phyloP scores from a whole-genome alignment of 2,329 filamentous ascomycete genomes.

The Paecilomyces niveus region DNA sequence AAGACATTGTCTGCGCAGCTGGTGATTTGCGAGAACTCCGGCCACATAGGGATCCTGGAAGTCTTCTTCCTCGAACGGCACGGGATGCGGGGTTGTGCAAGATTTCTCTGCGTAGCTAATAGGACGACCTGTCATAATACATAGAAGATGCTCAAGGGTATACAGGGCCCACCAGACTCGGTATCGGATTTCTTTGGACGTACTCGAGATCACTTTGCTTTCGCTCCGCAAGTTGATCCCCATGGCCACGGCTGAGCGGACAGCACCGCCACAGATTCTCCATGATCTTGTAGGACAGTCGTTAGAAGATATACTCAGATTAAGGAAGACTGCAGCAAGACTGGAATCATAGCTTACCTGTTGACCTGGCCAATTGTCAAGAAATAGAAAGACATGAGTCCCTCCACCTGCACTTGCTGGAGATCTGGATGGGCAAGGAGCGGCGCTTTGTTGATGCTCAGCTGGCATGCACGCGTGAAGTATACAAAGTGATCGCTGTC shows the following conservation, averaged over 20 bases:
- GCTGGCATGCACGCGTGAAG: constrained; percentile 36
- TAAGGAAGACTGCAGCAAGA: not conserved
- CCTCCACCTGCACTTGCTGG: constrained; percentile 38
- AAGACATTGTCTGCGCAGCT: constrained; percentile 22
- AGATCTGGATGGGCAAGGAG: constrained; percentile 35
- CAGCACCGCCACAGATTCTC: constrained; percentile 33
- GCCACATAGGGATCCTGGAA: constrained; percentile 24
- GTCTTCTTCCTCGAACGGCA: constrained; percentile 32
- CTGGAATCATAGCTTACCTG: constrained; percentile 20
- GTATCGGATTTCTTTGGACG: constrained; percentile 36
- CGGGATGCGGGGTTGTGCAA: constrained; percentile 35
- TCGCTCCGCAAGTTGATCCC: constrained; percentile 38
- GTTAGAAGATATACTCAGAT: not conserved
- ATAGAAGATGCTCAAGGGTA: constrained; percentile 33
- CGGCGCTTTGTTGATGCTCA: constrained; percentile 28
- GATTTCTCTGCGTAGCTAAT: constrained; percentile 30
- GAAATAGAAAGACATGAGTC: constrained; percentile 35
- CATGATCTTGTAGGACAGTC: constrained; percentile 27
- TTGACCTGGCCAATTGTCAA: constrained; percentile 36
- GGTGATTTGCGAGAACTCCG: constrained; percentile 27
- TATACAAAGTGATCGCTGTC: constrained; percentile 32
- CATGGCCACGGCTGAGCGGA: constrained; percentile 35
- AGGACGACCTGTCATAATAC: constrained; percentile 37
- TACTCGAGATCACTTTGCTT: constrained; percentile 24
- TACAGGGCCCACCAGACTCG: constrained; percentile 40